phyloP scores from a whole-genome alignment of 345 rosid genomes.

The Reutealis trisperma region DNA sequence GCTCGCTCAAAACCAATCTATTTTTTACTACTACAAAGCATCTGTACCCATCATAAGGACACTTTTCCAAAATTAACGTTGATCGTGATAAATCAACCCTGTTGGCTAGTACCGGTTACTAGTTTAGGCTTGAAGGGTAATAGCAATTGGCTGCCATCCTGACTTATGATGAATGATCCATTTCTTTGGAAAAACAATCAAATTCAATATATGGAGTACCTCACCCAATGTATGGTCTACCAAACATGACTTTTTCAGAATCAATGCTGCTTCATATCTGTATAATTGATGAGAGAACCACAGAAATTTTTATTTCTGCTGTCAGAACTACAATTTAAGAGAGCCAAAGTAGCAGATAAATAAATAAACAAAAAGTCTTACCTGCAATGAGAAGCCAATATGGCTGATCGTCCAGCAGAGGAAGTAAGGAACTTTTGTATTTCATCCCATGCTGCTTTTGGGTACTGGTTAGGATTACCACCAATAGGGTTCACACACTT shows the following conservation, averaged over 20 bases:
- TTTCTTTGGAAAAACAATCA: slow-evolving; percentile 20
- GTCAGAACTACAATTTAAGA: background rate
- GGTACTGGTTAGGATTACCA: slow-evolving; percentile 57
- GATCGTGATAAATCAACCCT: slow-evolving; percentile 25
- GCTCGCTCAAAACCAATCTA: slow-evolving; percentile 3
- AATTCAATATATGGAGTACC: slow-evolving; percentile 25
- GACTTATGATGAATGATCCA: slow-evolving; percentile 23
- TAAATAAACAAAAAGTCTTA: slow-evolving; percentile 20
- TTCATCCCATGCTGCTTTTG: slow-evolving; percentile 64
- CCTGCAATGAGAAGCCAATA: slow-evolving; percentile 71
- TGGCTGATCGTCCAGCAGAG: slow-evolving; percentile 51
- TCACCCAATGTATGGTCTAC: slow-evolving; percentile 26
- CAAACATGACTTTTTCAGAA: slow-evolving; percentile 30
- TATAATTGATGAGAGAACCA: background rate
- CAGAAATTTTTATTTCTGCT: background rate
- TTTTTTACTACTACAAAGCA: slow-evolving; percentile 1
- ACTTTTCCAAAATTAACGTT: slow-evolving; percentile 16
- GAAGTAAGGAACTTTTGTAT: slow-evolving; percentile 63
- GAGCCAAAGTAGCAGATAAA: background rate
- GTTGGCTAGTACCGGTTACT: slow-evolving; percentile 27
- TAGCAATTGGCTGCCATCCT: slow-evolving; percentile 28
- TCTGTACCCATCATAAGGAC: slow-evolving; percentile 22
- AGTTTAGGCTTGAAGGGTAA: slow-evolving; percentile 21
- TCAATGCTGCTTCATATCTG: slow-evolving; percentile 35
- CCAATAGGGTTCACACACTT: slow-evolving; percentile 74